Percentiles rank a stretch among this genome's conserved stretches.
phyloP scores from a whole-genome alignment of 2,329 filamentous ascomycete species.

The Botrytis porri region DNA sequence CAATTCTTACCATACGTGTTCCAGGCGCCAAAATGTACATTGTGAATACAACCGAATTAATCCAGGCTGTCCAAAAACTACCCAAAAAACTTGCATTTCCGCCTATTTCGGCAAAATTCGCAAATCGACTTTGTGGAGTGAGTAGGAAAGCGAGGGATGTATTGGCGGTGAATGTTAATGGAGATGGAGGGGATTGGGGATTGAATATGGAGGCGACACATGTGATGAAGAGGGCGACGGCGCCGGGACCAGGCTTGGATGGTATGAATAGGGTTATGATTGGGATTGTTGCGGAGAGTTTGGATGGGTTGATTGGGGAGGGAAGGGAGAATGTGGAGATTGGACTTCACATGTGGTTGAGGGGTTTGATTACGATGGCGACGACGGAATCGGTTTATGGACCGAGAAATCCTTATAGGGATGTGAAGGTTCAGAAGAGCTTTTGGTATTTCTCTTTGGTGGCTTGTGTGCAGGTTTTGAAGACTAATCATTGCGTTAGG shows the following conservation, averaged over 20 bases:
- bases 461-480: conserved; percentile 27
- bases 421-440: neutral
- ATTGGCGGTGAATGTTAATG: conserved; percentile 36
- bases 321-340: neutral
- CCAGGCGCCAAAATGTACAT: conserved; percentile 45
- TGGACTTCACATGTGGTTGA: neutral
- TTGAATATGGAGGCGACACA: neutral
- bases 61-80: conserved; percentile 42
- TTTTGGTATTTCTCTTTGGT: conserved; percentile 17
- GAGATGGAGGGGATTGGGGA: conserved; percentile 37
- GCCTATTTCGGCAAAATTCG: conserved; percentile 37
- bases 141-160: conserved; percentile 38
- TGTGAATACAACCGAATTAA: conserved; percentile 40
- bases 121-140: conserved; percentile 13
- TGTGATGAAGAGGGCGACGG: neutral
- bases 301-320: conserved; percentile 2
- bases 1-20: conserved; percentile 44
- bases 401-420: conserved; percentile 16
- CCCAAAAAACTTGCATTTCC: conserved; percentile 41
- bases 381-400: conserved; percentile 19
- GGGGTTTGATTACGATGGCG: neutral
- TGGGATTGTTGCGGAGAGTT: neutral
- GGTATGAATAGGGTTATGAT: conserved; percentile 13
- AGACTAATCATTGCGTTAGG: conserved; percentile 24
- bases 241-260: conserved; percentile 6